Percentiles rank a stretch among this genome's conserved stretches.
phyloP scores from a whole-genome alignment of 2,329 filamentous ascomycete genomes.

The Sporothrix sp. region DNA sequence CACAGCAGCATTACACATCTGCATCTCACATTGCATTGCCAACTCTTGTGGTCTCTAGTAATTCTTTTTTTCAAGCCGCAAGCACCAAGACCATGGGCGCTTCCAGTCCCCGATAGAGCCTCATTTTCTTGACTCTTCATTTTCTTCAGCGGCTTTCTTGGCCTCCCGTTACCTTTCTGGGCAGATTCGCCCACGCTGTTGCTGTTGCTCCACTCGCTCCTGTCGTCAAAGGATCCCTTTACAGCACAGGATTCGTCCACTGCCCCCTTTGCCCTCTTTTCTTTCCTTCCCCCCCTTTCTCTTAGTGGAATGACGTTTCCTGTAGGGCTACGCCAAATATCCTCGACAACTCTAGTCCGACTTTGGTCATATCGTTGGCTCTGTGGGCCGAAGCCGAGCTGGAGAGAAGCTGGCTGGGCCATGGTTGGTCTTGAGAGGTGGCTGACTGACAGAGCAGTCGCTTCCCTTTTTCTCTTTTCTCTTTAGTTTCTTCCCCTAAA shows the following conservation, averaged over 20 bases:
- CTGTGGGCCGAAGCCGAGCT: not conserved
- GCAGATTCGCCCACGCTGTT: not conserved
- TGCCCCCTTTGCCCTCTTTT: not conserved
- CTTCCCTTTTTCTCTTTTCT: too few relatives aligned
- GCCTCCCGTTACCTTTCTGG: not conserved
- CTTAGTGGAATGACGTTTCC: not conserved
- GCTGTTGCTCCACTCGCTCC: not conserved
- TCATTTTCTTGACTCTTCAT: too few relatives aligned
- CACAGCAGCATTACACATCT: too few relatives aligned
- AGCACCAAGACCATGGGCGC: not conserved
- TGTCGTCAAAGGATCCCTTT: too few relatives aligned
- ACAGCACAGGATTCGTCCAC: not conserved
- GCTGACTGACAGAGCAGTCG: too few relatives aligned
- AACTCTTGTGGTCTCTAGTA: too few relatives aligned
- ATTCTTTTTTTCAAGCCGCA: too few relatives aligned
- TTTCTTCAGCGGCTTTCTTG: too few relatives aligned
- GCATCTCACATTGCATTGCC: too few relatives aligned
- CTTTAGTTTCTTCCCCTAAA: not conserved
- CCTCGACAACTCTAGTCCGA: not conserved
- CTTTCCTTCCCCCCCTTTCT: not conserved
- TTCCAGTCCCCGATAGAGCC: too few relatives aligned
- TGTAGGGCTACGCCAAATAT: slow-evolving; percentile 1
- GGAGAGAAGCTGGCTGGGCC: not conserved
- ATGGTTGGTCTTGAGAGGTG: not conserved
- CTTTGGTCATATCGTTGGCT: not conserved